Evolutionary conservation across 2,329 filamentous ascomycete species (phyloP), one percentile per base, ranked within the genome.

Genomic region (Dactylellina cionopaga): DNA sequence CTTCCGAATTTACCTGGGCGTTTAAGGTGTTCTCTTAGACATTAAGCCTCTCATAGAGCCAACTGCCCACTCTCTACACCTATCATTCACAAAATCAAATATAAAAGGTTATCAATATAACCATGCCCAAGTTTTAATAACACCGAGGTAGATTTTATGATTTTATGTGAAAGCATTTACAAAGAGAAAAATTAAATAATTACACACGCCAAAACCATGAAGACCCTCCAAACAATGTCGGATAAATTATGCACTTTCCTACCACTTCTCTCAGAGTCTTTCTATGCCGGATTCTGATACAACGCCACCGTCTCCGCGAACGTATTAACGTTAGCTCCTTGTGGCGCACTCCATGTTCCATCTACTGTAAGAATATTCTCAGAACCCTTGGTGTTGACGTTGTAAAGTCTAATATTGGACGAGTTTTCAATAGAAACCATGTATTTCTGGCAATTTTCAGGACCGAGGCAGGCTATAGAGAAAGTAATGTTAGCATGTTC

Each of bases 381-480:
- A 27, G 59, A 43, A 22, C 44, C 68, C 46, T 72, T 72, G 2
- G 68, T 60, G 37, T 49, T 59, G 11, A 55, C 41, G 10, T 58
- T 64, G 37, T 72, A 65, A 17, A 72, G 43, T 60, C 59, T 51
- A 46, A 72, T 31, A 17, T 65, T 72, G 3, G 27, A 33, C 3
- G 59, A 58, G 39, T 41, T 49, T 31, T 72, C 68, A 27, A 72
- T 47, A 27, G 44, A 59, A 5, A 54, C 19, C 68, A 72, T 72
- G 52, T 65, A 60, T 27, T 51, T 54, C 27, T 72, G 68, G 59
- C 68, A 72, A n/a, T 52, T 46, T 35, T 72, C 68, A 6, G 37
- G 27, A 7, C 6, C 9, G 2, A 60, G 9, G 39, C 80, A 74
- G 19, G 15, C 71, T 70, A 29, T 47, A 31, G 11, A 37, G 43